phyloP scores from a whole-genome alignment of 2,329 filamentous ascomycete species.

The Xylariaceae sp. region DNA sequence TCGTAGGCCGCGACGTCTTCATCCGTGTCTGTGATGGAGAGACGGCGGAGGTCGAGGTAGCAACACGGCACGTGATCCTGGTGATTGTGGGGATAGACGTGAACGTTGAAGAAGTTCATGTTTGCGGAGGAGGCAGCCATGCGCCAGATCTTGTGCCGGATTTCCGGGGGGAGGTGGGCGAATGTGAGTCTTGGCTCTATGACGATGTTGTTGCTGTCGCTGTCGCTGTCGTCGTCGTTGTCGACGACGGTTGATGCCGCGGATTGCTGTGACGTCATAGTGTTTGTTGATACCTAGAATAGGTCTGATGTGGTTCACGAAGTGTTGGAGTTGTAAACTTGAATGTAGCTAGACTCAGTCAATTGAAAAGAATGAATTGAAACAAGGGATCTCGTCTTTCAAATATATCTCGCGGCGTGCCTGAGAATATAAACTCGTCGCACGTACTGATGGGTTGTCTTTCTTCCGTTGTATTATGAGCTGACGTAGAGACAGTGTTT shows the following conservation, averaged over 20 bases:
- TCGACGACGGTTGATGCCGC: neutral
- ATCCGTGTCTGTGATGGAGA: slow-evolving; percentile 27
- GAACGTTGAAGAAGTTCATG: slow-evolving; percentile 35
- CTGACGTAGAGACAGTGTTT: no score
- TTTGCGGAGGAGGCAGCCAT: slow-evolving; percentile 26
- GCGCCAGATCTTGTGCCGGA: slow-evolving; percentile 29
- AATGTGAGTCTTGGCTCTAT: slow-evolving; percentile 14
- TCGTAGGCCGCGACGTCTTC: slow-evolving; percentile 28
- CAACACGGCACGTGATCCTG: slow-evolving; percentile 25
- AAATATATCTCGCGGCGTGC: no score
- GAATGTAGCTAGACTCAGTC: no score
- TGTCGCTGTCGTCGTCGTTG: neutral
- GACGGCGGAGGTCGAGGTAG: slow-evolving; percentile 31
- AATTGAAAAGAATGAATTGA: no score
- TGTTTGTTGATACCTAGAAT: neutral
- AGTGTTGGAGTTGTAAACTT: no score
- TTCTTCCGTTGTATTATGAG: no score
- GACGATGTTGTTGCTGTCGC: neutral
- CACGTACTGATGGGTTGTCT: no score
- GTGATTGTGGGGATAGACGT: slow-evolving; percentile 32
- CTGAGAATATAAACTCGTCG: no score
- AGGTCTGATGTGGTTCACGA: no score
- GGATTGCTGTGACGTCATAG: neutral
- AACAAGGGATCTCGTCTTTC: no score
- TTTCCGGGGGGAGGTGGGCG: slow-evolving; percentile 27